These are phyloP conservation scores for Malus domestica DNA, from an alignment of 306 rosid species.

Conservation along the genomic window DNA sequence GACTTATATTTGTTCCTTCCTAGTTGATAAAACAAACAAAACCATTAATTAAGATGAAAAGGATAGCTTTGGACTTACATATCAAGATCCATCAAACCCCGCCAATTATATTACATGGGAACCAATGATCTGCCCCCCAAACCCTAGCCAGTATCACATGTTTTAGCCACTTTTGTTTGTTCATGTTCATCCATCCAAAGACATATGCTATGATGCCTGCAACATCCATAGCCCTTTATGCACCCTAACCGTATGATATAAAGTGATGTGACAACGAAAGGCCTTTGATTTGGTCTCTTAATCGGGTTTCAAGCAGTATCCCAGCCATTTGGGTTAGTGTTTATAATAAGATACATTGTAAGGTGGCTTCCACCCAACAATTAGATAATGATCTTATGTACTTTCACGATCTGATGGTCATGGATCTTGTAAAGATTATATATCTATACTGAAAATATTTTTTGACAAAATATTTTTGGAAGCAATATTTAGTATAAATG, in stretches of 20 bases:
- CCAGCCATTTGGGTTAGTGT: slow-evolving; percentile 18
- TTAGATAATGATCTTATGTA: slow-evolving; percentile 49
- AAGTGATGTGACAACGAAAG: slow-evolving; percentile 23
- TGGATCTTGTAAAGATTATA: slow-evolving; percentile 16
- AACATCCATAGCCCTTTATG: slow-evolving; percentile 33
- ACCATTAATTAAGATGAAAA: slow-evolving; percentile 37
- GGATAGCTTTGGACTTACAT: slow-evolving; percentile 24
- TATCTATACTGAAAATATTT: too few relatives aligned
- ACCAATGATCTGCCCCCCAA: slow-evolving; percentile 37
- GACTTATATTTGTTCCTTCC: neutral
- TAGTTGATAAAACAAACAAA: slow-evolving; percentile 23
- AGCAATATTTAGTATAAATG: too few relatives aligned
- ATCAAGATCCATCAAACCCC: slow-evolving; percentile 35
- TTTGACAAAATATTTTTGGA: too few relatives aligned
- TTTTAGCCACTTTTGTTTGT: slow-evolving; percentile 29
- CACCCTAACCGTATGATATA: slow-evolving; percentile 25
- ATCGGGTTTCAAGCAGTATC: slow-evolving; percentile 20
- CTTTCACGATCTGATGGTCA: slow-evolving; percentile 36
- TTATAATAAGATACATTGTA: slow-evolving; percentile 8
- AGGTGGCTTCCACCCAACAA: slow-evolving; percentile 47
- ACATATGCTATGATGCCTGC: slow-evolving; percentile 33
- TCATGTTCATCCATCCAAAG: slow-evolving; percentile 30
- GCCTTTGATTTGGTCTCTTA: slow-evolving; percentile 38
- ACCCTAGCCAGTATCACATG: slow-evolving; percentile 50
- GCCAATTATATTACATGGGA: slow-evolving; percentile 25